Evolutionary conservation across 352 stramenopile species (phyloP).

Genomic region (Phytophthora meadii): DNA sequence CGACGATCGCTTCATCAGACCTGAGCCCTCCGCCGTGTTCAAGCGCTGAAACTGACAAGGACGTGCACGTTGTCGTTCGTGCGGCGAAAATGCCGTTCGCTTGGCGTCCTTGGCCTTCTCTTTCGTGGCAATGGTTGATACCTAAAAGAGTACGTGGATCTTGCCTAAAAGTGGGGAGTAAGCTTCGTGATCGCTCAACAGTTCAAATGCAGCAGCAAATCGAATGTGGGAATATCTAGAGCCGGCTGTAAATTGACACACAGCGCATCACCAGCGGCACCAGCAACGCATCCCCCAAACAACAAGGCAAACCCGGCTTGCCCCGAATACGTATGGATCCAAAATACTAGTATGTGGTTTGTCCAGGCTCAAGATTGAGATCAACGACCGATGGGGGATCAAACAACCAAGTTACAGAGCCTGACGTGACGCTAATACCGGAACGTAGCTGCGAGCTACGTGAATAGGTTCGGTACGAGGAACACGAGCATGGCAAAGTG

Average conservation of each 20-base stretch:
- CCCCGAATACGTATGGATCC: conserved; percentile 1
- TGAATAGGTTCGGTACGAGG: no score
- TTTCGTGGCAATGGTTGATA: neutral
- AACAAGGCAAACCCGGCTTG: conserved; percentile 6
- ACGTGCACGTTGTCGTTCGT: neutral
- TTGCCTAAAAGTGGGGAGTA: neutral
- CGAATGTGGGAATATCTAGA: conserved; percentile 2
- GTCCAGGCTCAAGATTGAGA: neutral
- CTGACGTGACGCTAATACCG: no score
- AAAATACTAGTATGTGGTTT: neutral
- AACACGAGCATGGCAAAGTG: no score
- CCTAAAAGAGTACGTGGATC: no score
- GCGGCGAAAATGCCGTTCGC: conserved; percentile 7
- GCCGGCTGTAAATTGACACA: conserved; percentile 7
- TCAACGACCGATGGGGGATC: neutral
- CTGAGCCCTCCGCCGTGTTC: conserved; percentile 10
- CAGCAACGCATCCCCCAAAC: conserved; percentile 7
- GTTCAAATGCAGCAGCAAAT: conserved; percentile 8
- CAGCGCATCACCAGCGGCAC: conserved; percentile 7
- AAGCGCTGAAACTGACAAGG: neutral
- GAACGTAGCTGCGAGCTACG: no score
- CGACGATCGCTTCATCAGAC: neutral
- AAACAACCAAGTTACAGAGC: no score
- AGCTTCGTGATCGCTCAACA: neutral
- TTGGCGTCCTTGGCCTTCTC: neutral